Percentiles rank a stretch among this genome's conserved stretches.
Conservation (phyloP, 805 yeast genomes). For the Cyberlindnera petersonii region DNA sequence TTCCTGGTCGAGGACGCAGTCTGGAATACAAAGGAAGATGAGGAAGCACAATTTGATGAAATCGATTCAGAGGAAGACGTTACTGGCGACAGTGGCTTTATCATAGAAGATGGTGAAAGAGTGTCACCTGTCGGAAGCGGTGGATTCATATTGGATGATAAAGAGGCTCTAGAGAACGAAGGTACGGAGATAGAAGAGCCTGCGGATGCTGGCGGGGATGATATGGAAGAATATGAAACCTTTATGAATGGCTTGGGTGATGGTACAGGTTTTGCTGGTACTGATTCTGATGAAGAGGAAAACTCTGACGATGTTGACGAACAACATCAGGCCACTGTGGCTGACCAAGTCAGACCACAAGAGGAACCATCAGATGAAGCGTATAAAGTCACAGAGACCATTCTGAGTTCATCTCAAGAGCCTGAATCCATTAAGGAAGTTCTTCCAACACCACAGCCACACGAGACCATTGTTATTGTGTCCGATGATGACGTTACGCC, state of each 20-base stretch:
- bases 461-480: too few species aligned
- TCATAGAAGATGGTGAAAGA: background rate
- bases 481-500: background rate
- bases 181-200: conserved; percentile 1
- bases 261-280: background rate
- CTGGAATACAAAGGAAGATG: conserved; percentile 5
- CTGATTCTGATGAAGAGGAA: conserved; percentile 5
- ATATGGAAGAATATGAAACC: conserved; percentile 24
- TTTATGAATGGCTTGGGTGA: conserved; percentile 21
- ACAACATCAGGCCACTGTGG: too few species aligned
- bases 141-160: conserved; percentile 25
- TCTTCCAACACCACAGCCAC: too few species aligned
- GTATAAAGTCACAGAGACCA: conserved; percentile 1
- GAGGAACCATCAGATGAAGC: background rate
- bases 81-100: background rate
- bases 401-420: background rate
- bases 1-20: conserved; percentile 10
- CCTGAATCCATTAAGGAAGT: too few species aligned
- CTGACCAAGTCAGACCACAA: too few species aligned
- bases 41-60: background rate
- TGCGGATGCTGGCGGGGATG: conserved; percentile 8
- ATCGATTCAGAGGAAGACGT: background rate
- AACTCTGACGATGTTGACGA: too few species aligned
- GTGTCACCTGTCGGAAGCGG: conserved; percentile 19
- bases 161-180: too few species aligned